These are phyloP conservation scores for Euphorbia peplus DNA, from an alignment of 345 rosid species.

Conservation along the genomic window DNA sequence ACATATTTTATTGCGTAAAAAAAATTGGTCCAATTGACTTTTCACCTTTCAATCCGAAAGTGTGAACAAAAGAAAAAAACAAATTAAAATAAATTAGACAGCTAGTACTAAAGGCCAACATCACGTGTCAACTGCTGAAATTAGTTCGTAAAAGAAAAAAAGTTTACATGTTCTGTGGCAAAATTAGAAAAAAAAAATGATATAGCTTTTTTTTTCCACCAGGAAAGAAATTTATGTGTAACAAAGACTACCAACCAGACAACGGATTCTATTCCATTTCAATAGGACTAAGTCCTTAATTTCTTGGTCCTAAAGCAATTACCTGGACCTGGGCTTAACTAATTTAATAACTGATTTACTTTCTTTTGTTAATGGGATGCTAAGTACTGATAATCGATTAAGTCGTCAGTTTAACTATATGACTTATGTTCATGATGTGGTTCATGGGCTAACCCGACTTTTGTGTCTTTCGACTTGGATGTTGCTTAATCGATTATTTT, in stretches of 20 bases:
- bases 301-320: conserved; percentile 17
- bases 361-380: too few species aligned
- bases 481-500: too few species aligned
- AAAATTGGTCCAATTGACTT: not conserved
- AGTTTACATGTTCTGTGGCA: conserved; percentile 1
- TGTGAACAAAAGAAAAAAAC: not conserved
- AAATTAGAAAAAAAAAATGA: too few species aligned
- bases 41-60: conserved; percentile 16
- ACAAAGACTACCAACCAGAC: not conserved
- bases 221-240: too few species aligned
- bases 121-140: conserved; percentile 8
- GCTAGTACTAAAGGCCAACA: not conserved
- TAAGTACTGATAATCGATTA: too few species aligned
- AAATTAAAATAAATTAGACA: not conserved
- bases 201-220: too few species aligned
- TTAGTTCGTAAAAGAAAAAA: not conserved
- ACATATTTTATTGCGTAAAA: conserved; percentile 8
- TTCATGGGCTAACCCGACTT: not conserved
- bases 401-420: not conserved
- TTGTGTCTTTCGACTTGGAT: not conserved
- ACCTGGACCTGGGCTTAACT: conserved; percentile 6
- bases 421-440: not conserved
- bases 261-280: too few species aligned
- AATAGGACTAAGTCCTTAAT: too few species aligned
- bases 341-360: too few species aligned